phyloP scores from a whole-genome alignment of 169 alveolate species.

The Besnoitia besnoiti region DNA sequence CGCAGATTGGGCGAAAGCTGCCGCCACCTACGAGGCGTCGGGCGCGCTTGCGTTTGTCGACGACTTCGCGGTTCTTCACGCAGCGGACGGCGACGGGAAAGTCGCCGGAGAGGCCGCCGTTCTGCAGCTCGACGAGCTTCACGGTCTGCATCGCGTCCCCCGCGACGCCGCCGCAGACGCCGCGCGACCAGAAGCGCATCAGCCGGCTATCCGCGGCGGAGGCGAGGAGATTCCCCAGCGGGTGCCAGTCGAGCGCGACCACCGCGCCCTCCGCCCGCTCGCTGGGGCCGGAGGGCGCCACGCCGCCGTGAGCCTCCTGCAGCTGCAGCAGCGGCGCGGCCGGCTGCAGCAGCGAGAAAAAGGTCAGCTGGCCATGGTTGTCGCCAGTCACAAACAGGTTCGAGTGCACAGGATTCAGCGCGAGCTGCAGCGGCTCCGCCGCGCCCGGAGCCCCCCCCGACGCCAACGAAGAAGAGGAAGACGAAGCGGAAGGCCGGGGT shows the following conservation, averaged over 20 bases:
- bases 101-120: not conserved
- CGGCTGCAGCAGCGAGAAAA: conserved; percentile 68
- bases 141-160: not conserved
- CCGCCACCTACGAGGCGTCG: not conserved
- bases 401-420: conserved; percentile 86
- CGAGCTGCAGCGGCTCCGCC: conserved; percentile 76
- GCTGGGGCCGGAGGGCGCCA: conserved; percentile 61
- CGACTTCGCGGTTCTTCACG: conserved; percentile 17
- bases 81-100: not conserved
- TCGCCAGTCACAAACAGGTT: conserved; percentile 82
- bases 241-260: conserved; percentile 87
- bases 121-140: conserved; percentile 10
- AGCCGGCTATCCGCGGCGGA: conserved; percentile 85
- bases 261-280: conserved; percentile 66
- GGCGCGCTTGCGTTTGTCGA: not conserved
- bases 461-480: not conserved
- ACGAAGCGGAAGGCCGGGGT: conserved; percentile 20
- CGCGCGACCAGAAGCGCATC: conserved; percentile 78
- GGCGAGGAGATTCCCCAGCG: conserved; percentile 88
- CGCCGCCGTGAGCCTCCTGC: conserved; percentile 71
- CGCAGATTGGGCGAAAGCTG: not conserved
- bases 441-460: no score
- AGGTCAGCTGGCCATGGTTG: conserved; percentile 78
- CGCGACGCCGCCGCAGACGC: conserved; percentile 15
- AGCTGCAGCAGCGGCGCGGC: conserved; percentile 74